A percentile compares a stretch with the other conserved stretches of the same genome.
Evolutionary conservation across 768 basidiomycete species (phyloP).

Genomic region (Psilocybe cubensis): DNA sequence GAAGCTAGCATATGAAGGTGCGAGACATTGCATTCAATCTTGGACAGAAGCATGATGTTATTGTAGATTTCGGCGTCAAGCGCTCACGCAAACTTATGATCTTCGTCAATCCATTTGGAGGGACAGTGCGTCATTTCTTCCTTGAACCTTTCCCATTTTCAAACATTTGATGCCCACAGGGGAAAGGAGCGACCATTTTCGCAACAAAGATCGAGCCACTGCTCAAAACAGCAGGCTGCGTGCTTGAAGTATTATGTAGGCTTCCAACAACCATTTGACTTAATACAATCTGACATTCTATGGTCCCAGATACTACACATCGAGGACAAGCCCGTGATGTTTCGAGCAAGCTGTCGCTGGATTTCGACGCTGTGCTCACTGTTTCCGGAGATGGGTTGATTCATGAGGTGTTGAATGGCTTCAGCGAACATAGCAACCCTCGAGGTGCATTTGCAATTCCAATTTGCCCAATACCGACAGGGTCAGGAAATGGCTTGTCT

Average conservation of each 20-base stretch:
- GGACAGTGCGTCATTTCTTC: conserved; percentile 54
- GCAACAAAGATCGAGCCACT: conserved; percentile 69
- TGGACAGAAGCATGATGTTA: not conserved
- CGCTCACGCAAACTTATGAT: conserved; percentile 63
- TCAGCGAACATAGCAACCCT: conserved; percentile 66
- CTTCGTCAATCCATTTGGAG: conserved; percentile 80
- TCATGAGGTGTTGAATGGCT: conserved; percentile 85
- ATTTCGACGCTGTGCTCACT: conserved; percentile 66
- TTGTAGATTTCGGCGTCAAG: conserved; percentile 48
- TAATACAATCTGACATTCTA: no score
- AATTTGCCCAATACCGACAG: conserved; percentile 79
- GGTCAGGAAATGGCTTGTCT: conserved; percentile 79
- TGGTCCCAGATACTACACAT: conserved; percentile 72
- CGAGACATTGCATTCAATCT: not conserved
- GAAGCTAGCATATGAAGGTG: conserved; percentile 67
- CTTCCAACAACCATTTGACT: not conserved
- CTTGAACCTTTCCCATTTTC: not conserved
- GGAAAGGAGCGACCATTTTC: conserved; percentile 60
- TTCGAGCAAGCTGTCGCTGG: conserved; percentile 54
- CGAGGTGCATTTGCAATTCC: conserved; percentile 67
- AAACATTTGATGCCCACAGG: conserved; percentile 41
- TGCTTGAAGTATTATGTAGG: conserved; percentile 62
- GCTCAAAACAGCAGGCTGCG: conserved; percentile 66
- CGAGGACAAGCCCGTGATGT: conserved; percentile 70
- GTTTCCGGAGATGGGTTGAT: conserved; percentile 86